Percentiles rank a stretch among this genome's conserved stretches.
These are phyloP conservation scores for Lycium barbarum DNA, from an alignment of 257 asterid genomes.

Conservation along the genomic window DNA sequence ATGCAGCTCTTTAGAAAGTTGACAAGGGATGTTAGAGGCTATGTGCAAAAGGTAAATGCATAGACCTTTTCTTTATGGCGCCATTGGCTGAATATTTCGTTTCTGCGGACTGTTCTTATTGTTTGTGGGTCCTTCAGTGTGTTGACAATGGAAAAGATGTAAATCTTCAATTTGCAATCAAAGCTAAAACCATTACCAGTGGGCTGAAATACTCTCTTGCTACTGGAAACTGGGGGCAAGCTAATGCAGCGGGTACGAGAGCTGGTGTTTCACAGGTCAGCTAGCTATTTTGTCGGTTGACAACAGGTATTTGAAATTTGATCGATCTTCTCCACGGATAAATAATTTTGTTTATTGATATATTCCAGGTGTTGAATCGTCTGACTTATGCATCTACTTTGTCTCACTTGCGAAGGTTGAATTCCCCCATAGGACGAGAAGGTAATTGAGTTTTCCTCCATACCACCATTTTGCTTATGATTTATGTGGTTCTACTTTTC, in stretches of 20 bases:
- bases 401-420: slow-evolving; percentile 91
- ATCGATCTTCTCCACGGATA: slow-evolving; percentile 1
- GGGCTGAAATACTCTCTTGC: slow-evolving; percentile 97
- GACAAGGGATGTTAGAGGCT: slow-evolving; percentile 92
- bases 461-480: neutral
- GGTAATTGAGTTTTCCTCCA: slow-evolving; percentile 49
- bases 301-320: neutral
- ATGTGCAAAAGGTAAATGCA: slow-evolving; percentile 85
- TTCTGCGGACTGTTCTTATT: slow-evolving; percentile 28
- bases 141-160: slow-evolving; percentile 98
- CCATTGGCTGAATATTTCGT: slow-evolving; percentile 31
- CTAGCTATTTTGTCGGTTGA: slow-evolving; percentile 25
- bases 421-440: slow-evolving; percentile 99
- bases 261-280: slow-evolving; percentile 99
- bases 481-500: neutral
- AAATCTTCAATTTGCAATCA: slow-evolving; percentile 94
- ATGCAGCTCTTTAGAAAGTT: slow-evolving; percentile 93
- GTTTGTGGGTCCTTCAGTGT: slow-evolving; percentile 57
- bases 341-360: slow-evolving; percentile 28
- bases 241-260: slow-evolving; percentile 98
- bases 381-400: slow-evolving; percentile 96
- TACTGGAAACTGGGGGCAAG: slow-evolving; percentile 99
- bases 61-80: slow-evolving; percentile 31
- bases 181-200: slow-evolving; percentile 97
- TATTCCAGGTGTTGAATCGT: slow-evolving; percentile 89